Percentiles rank a stretch among this genome's conserved stretches.
Evolutionary conservation across 2,329 filamentous ascomycete genomes (phyloP).

Genomic region (Amesomyces nigricolor): DNA sequence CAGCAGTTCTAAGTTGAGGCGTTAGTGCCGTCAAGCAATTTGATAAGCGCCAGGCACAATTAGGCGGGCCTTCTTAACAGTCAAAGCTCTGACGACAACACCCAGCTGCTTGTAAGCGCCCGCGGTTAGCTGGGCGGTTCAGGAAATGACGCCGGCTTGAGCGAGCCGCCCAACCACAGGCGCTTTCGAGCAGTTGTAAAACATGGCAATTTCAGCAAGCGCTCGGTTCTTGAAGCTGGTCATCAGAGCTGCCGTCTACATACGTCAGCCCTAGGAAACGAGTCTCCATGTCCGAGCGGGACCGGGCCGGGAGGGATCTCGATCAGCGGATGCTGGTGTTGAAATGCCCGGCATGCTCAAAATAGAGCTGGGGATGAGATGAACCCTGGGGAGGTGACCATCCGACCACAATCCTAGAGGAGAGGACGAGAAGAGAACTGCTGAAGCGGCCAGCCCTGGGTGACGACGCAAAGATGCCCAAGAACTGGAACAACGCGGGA

Average conservation of each 20-base stretch:
- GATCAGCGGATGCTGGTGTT: constrained; percentile 15
- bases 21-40: neutral
- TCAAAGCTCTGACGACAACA: neutral
- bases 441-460: constrained; percentile 1
- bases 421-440: constrained; percentile 4
- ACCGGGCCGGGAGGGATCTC: constrained; percentile 7
- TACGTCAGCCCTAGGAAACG: constrained; percentile 5
- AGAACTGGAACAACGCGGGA: neutral
- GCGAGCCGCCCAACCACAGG: constrained; percentile 16
- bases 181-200: constrained; percentile 11
- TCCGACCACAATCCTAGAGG: neutral
- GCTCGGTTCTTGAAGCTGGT: constrained; percentile 13
- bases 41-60: neutral
- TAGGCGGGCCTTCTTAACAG: neutral
- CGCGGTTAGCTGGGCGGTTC: constrained; percentile 14
- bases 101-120: neutral
- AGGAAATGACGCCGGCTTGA: constrained; percentile 5
- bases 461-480: constrained; percentile 9
- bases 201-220: constrained; percentile 20
- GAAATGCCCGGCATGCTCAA: neutral
- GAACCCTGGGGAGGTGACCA: neutral
- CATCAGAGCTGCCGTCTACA: constrained; percentile 8
- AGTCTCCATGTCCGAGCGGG: constrained; percentile 9
- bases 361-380: constrained; percentile 5
- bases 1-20: neutral